These are phyloP conservation scores for Fusarium equiseti DNA, from an alignment of 2,329 filamentous ascomycete species.

Conservation along the genomic window DNA sequence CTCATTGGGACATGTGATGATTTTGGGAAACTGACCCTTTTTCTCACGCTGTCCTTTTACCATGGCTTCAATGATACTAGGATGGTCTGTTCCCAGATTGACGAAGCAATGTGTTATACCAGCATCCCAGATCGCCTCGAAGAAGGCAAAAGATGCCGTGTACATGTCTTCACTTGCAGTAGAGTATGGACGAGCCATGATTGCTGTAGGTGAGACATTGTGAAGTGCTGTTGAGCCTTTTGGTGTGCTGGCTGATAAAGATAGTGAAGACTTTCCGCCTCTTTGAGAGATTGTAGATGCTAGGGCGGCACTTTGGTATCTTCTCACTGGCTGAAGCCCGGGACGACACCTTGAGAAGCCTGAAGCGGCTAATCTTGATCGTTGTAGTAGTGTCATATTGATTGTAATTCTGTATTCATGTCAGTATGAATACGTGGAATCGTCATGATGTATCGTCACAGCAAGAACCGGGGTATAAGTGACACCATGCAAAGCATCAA, in stretches of 20 bases:
- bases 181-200: constrained; percentile 41
- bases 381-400: constrained; percentile 46
- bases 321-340: constrained; percentile 26
- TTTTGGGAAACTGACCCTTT: constrained; percentile 73
- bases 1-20: constrained; percentile 86
- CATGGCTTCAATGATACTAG: constrained; percentile 83
- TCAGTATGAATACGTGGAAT: constrained; percentile 18
- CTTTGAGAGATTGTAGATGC: constrained; percentile 24
- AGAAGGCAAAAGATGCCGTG: constrained; percentile 84
- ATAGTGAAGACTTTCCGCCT: constrained; percentile 4
- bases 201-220: constrained; percentile 18
- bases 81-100: constrained; percentile 79
- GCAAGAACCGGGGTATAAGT: constrained; percentile 4
- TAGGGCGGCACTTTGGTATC: constrained; percentile 38
- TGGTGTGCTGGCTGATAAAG: constrained; percentile 14
- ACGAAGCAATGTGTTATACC: constrained; percentile 71
- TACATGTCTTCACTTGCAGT: constrained; percentile 62
- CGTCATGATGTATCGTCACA: not conserved
- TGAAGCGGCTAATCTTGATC: constrained; percentile 42
- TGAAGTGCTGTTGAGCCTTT: constrained; percentile 22
- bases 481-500: not conserved
- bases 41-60: constrained; percentile 79
- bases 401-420: constrained; percentile 7
- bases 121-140: constrained; percentile 82
- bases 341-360: constrained; percentile 40